phyloP scores from a whole-genome alignment of 176 grass and related monocot species.

The Triticum dicoccoides region DNA sequence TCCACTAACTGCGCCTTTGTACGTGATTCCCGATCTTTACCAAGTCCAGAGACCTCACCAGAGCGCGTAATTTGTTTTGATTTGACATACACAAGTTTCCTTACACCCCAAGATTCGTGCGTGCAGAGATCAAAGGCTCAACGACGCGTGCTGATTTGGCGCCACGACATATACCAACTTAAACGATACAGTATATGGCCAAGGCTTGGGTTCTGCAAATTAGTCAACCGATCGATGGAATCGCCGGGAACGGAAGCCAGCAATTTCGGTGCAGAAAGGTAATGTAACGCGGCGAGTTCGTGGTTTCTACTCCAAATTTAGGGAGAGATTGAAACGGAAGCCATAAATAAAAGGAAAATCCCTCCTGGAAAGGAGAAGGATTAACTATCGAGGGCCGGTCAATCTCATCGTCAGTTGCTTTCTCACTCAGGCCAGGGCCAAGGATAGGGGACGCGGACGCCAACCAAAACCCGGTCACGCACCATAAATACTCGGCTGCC shows the following conservation, averaged over 20 bases:
- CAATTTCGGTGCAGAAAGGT: no score
- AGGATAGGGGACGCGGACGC: not conserved
- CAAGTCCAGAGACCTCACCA: not conserved
- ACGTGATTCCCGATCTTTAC: no score
- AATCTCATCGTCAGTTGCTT: not conserved
- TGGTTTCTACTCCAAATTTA: not conserved
- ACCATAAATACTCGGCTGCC: slow-evolving; percentile 32
- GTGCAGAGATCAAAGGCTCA: not conserved
- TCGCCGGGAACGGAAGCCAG: no score
- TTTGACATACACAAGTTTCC: not conserved
- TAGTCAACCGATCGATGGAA: not conserved
- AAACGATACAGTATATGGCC: not conserved
- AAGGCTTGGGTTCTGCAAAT: not conserved
- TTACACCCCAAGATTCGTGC: not conserved
- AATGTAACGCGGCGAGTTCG: not conserved
- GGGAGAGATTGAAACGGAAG: not conserved
- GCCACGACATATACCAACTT: not conserved
- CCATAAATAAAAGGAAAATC: not conserved
- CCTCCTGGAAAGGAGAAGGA: not conserved
- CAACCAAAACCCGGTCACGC: not conserved
- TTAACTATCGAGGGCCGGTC: not conserved
- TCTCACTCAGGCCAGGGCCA: not conserved
- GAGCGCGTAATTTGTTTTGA: not conserved
- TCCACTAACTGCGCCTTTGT: not conserved
- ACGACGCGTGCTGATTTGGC: not conserved